Evolutionary conservation across 2,329 filamentous ascomycete species (phyloP), one percentile per base, ranked within the genome.

Genomic region (Colletotrichum sp.): DNA sequence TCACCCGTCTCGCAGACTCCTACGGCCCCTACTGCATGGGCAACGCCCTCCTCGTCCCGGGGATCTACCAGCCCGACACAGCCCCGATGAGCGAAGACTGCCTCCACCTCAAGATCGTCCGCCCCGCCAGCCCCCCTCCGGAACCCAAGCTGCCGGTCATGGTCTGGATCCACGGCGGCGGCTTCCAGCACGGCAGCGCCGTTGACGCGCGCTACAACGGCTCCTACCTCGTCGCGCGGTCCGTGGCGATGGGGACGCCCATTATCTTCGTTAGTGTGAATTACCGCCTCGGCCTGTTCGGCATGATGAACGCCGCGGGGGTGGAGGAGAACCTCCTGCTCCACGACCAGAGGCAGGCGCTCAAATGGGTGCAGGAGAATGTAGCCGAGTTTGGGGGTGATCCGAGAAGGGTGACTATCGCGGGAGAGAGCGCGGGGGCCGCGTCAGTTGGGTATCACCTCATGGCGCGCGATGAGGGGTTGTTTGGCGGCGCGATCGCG

Each of bases 131-230:
- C 65, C 75, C 62, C 76, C 77, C 32, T 68, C 78, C 10, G 39
- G 36, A 18, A 44, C 36, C 36, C 36, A n/a, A 49, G 39, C 78
- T 81, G 28, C 79, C 80, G 0, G 79, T 81, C 16, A 69, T 79
- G n/a, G 75, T 81, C 49, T 82, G 77, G 32, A 81, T 82, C n/a
- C 80, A 82, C 7, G 80, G 87, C 59, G 88, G 88, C 63, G 87
- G 86, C 16, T 88, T 78, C 78, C 69, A 77, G 28, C 75, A 75
- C 78, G 89, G 88, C 6, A 86, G 86, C 9, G 73, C 85, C 80
- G 36, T 79, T 77, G 87, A 90, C 70, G 81, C 86, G 21, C 85
- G 90, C 28, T 93, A 93, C 81, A 93, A 93, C 79, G 85, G 92
- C 74, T 90, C 89, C 18, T 90, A 88, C 75, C 88, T 93, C 65